Evolutionary conservation across 129 eudicot species (phyloP).

Genomic region (Helichrysum umbraculigerum): DNA sequence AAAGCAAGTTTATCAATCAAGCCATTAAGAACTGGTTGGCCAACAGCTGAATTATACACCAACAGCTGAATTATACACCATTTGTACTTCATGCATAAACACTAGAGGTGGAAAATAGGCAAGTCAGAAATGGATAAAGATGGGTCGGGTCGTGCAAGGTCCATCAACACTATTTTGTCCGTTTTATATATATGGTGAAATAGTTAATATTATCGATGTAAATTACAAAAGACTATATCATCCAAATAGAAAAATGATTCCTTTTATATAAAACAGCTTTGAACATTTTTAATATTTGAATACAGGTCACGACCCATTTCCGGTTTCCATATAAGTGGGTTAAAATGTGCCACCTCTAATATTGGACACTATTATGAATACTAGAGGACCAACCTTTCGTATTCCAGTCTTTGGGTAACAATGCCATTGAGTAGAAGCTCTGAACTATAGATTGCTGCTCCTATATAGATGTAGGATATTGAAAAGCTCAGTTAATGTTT

Average conservation of each 20-base stretch:
- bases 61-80: neutral
- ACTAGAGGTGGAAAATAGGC: neutral
- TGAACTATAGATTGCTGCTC: constrained; percentile 71
- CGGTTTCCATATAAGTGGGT: too few species aligned
- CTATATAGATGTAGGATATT: constrained; percentile 42
- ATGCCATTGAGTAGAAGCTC: constrained; percentile 89
- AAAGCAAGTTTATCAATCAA: neutral
- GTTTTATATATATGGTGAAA: neutral
- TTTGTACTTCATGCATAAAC: neutral
- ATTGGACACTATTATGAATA: too few species aligned
- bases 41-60: neutral
- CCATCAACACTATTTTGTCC: neutral
- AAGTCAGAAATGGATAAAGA: neutral
- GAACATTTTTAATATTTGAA: neutral
- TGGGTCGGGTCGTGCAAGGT: neutral
- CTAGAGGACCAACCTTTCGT: constrained; percentile 55
- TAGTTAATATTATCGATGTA: neutral
- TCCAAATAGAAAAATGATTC: neutral
- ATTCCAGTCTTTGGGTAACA: constrained; percentile 81
- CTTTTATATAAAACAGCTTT: neutral
- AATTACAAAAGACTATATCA: neutral
- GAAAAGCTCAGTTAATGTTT: neutral
- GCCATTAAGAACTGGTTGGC: neutral
- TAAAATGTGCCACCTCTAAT: too few species aligned
- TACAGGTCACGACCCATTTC: neutral